Evolutionary conservation across 2,329 filamentous ascomycete species (phyloP).

Genomic region (Fusarium torreyae): DNA sequence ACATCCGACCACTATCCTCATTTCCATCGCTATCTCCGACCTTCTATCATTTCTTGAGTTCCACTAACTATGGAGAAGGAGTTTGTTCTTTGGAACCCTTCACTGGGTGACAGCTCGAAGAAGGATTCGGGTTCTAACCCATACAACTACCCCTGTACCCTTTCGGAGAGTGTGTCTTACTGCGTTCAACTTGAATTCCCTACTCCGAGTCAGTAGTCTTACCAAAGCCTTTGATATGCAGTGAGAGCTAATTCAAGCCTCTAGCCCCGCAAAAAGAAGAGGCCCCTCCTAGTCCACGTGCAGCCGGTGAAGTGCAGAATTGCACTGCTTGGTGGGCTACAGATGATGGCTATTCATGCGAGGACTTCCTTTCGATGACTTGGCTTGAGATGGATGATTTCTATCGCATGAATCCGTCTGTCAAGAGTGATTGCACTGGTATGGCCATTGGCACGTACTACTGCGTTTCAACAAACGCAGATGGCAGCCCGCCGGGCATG

Average conservation of each 20-base stretch:
- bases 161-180: conserved; percentile 18
- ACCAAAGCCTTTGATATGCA: too few relatives aligned
- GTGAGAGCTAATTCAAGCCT: too few relatives aligned
- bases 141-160: conserved; percentile 17
- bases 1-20: too few relatives aligned
- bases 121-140: conserved; percentile 4
- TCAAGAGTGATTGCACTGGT: conserved; percentile 19
- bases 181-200: conserved; percentile 11
- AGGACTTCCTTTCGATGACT: conserved; percentile 8
- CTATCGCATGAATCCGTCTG: conserved; percentile 23
- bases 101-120: background rate
- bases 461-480: conserved; percentile 16
- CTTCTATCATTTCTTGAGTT: too few relatives aligned
- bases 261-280: too few relatives aligned
- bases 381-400: background rate
- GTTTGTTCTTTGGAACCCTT: conserved; percentile 30
- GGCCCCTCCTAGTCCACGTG: too few relatives aligned
- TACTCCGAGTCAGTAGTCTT: background rate
- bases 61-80: background rate
- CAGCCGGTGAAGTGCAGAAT: too few relatives aligned
- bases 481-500: conserved; percentile 6
- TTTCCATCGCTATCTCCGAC: too few relatives aligned
- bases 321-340: too few relatives aligned
- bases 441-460: conserved; percentile 30
- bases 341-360: too few relatives aligned